Base-by-base conservation (phyloP, 345 rosid species). In the Rhizophora mangle region DNA sequence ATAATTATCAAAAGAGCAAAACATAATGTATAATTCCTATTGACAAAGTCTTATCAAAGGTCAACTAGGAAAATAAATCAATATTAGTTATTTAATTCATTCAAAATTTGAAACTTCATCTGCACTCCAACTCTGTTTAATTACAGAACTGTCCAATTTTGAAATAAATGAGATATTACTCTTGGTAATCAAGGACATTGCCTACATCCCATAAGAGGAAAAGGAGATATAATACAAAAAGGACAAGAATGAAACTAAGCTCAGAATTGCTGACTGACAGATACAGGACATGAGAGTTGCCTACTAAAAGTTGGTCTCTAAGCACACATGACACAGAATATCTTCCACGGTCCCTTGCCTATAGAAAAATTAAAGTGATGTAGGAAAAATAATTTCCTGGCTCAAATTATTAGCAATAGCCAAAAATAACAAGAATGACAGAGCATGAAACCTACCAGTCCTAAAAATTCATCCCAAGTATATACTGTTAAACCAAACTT, bases 391-490 rank as follows among this genome's bases (percentile, higher is more conserved):
- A 21, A 69, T 30, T 60, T 5, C 37, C 37, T 37, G 53, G 53
- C 43, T 54, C 39, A 24, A 37, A 1, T 15, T 30, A 39, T 63
- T 43, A 37, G 24, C 22, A 31, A 10, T 43, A 37, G 3, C 36
- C 20, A 26, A 24, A 18, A 62, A 26, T 16, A 54, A 11, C 8
- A 36, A 55, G 27, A 16, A 20, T 15, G 32, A n/a, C 19, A 15
- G 64, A 29, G 60, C 66, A 39, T 20, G 57, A 46, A 21, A 54
- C 82, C 32, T 79, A 90, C 99, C 80, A 92, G 80, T 72, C 81
- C 76, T 84, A 96, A 73, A 80, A 96, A 92, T 26, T 88, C 90
- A 24, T 90, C 88, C 98, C 98, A 96, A 64, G 96, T 73, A 78
- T 92, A 89, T 47, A 80, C 81, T 27, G 78, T 75, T 76, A 90